Evolutionary conservation across 2,329 filamentous ascomycete genomes (phyloP).

Genomic region (Scedosporium boydii): DNA sequence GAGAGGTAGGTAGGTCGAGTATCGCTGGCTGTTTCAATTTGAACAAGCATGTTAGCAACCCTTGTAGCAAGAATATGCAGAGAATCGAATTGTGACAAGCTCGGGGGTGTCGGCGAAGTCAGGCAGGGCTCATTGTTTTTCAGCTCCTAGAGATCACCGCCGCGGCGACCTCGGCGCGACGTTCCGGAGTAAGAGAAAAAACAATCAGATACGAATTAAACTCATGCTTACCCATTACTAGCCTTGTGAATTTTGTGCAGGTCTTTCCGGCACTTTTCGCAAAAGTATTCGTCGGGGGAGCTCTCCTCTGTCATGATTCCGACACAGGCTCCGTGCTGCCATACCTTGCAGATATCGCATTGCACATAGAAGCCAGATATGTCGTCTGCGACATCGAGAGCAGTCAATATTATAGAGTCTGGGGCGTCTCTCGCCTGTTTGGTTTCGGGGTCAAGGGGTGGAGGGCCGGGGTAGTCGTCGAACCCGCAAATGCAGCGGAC

Average conservation of each 20-base stretch:
- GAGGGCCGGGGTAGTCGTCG: conserved; percentile 86
- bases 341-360: conserved; percentile 95
- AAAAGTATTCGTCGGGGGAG: conserved; percentile 95
- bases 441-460: conserved; percentile 48
- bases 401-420: conserved; percentile 46
- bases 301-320: conserved; percentile 91
- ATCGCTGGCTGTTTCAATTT: conserved; percentile 43
- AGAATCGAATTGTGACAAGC: background rate
- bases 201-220: conserved; percentile 10
- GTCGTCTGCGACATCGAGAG: conserved; percentile 66
- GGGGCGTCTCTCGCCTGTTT: conserved; percentile 47
- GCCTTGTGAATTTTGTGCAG: conserved; percentile 76
- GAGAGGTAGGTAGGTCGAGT: conserved; percentile 55
- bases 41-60: background rate
- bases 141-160: background rate
- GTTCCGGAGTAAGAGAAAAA: background rate
- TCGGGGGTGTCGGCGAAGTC: background rate
- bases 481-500: conserved; percentile 92
- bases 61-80: background rate
- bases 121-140: background rate
- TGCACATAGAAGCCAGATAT: conserved; percentile 94
- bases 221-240: conserved; percentile 66
- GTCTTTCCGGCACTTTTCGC: conserved; percentile 87
- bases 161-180: background rate
- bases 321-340: conserved; percentile 97